phyloP scores from a whole-genome alignment of 495 filamentous ascomycete genomes.

The Talaromyces ruber region DNA sequence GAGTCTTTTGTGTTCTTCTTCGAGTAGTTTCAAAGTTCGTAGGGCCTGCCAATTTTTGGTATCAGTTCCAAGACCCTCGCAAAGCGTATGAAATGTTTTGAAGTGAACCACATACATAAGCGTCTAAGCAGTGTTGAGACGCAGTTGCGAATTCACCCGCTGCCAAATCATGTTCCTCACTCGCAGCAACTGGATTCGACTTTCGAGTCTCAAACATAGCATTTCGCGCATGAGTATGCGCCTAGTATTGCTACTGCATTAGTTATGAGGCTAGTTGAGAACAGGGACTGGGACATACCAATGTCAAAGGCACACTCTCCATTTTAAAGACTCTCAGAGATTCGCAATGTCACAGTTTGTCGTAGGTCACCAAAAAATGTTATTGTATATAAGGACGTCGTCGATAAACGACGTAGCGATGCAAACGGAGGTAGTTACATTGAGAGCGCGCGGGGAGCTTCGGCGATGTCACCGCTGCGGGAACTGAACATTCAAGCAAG shows the following conservation, averaged over 20 bases:
- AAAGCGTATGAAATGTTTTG: neutral
- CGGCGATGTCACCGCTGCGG: neutral
- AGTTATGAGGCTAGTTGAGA: slow-evolving; percentile 3
- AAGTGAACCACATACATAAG: slow-evolving; percentile 44
- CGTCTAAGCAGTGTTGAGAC: slow-evolving; percentile 61
- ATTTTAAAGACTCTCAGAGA: slow-evolving; percentile 22
- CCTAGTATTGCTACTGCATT: slow-evolving; percentile 39
- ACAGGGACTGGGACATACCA: slow-evolving; percentile 28
- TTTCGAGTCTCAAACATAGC: slow-evolving; percentile 72
- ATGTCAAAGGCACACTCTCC: slow-evolving; percentile 53
- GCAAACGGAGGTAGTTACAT: neutral
- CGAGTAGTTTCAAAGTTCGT: slow-evolving; percentile 73
- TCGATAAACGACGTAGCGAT: neutral
- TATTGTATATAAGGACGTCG: neutral
- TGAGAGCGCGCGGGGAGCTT: neutral
- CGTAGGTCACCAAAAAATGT: neutral
- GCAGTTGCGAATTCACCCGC: slow-evolving; percentile 85
- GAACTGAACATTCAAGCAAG: neutral
- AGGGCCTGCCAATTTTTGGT: slow-evolving; percentile 48
- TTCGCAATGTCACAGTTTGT: neutral
- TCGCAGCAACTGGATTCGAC: slow-evolving; percentile 67
- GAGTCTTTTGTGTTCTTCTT: slow-evolving; percentile 75
- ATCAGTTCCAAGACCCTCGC: neutral
- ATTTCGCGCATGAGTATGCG: slow-evolving; percentile 77
- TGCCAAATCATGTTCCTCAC: slow-evolving; percentile 80